Percentiles rank a stretch among this genome's conserved stretches.
Evolutionary conservation across 371 early-diverging fungal genomes (phyloP).

Genomic region (Lichtheimia corymbifera): DNA sequence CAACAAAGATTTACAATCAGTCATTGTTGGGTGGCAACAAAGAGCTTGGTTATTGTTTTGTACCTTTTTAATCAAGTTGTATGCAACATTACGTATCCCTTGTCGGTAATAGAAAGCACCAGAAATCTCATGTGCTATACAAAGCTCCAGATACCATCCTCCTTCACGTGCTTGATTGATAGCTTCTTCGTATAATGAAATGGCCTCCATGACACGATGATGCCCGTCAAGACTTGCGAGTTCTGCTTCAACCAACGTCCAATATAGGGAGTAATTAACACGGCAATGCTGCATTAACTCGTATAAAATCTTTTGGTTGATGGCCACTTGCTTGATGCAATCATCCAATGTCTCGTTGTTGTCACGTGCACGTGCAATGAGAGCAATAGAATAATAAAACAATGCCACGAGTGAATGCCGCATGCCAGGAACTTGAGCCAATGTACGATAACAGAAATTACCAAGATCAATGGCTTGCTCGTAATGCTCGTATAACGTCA

Average conservation of each 20-base stretch:
- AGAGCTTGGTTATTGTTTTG: neutral
- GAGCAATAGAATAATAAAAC: constrained; percentile 33
- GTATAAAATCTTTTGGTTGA: constrained; percentile 27
- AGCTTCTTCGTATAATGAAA: constrained; percentile 35
- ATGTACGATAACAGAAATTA: constrained; percentile 17
- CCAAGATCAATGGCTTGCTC: constrained; percentile 38
- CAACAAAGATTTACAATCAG: too few relatives aligned
- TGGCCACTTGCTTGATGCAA: constrained; percentile 19
- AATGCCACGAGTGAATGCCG: constrained; percentile 36
- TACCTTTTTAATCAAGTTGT: constrained; percentile 36
- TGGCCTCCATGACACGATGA: constrained; percentile 11
- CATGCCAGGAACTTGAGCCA: constrained; percentile 35
- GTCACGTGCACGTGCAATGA: constrained; percentile 26
- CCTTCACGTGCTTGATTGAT: constrained; percentile 39
- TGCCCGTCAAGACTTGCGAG: constrained; percentile 6
- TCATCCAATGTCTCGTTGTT: constrained; percentile 8
- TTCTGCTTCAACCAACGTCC: constrained; percentile 23
- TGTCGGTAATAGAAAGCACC: constrained; percentile 37
- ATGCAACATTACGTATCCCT: constrained; percentile 37
- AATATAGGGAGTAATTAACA: constrained; percentile 36
- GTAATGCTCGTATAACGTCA: constrained; percentile 43
- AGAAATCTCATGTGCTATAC: constrained; percentile 37
- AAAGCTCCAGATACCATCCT: constrained; percentile 31
- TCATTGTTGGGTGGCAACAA: too few relatives aligned
- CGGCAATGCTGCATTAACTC: constrained; percentile 30